phyloP scores from a whole-genome alignment of 139 green algal species.

The Chlorokybus atmophyticus region DNA sequence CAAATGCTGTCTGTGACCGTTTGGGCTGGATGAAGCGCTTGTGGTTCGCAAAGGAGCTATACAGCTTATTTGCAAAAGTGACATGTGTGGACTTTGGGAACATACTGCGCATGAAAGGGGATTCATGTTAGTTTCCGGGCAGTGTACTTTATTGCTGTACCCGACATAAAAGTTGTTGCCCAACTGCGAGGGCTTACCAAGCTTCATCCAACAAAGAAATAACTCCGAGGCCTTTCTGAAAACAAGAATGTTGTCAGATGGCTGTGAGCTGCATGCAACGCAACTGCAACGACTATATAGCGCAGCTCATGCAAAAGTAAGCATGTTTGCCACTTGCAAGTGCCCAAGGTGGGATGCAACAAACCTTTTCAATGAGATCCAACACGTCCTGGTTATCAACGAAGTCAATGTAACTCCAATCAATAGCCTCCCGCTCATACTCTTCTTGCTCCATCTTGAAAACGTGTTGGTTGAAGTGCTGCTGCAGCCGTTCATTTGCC shows the following conservation, averaged over 20 bases:
- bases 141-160: neutral
- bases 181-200: too few relatives aligned
- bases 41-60: conserved; percentile 28
- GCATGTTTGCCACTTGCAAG: conserved; percentile 4
- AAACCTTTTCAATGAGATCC: conserved; percentile 78
- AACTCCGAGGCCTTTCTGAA: too few relatives aligned
- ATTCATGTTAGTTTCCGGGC: neutral
- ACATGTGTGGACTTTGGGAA: conserved; percentile 58
- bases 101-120: conserved; percentile 29
- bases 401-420: conserved; percentile 98
- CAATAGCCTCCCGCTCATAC: conserved; percentile 91
- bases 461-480: conserved; percentile 91
- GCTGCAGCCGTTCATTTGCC: conserved; percentile 97
- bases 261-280: neutral
- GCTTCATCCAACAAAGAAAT: too few relatives aligned
- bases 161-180: neutral
- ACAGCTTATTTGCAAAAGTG: conserved; percentile 80
- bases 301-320: too few relatives aligned
- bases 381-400: conserved; percentile 96
- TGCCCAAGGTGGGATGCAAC: too few relatives aligned
- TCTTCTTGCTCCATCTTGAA: conserved; percentile 91
- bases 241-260: conserved; percentile 8
- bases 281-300: neutral
- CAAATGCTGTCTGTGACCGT: conserved; percentile 61
- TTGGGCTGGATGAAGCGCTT: conserved; percentile 82